Evolutionary conservation across 2,329 filamentous ascomycete genomes (phyloP).

Genomic region (Teratosphaeria pseudoeucalypti): DNA sequence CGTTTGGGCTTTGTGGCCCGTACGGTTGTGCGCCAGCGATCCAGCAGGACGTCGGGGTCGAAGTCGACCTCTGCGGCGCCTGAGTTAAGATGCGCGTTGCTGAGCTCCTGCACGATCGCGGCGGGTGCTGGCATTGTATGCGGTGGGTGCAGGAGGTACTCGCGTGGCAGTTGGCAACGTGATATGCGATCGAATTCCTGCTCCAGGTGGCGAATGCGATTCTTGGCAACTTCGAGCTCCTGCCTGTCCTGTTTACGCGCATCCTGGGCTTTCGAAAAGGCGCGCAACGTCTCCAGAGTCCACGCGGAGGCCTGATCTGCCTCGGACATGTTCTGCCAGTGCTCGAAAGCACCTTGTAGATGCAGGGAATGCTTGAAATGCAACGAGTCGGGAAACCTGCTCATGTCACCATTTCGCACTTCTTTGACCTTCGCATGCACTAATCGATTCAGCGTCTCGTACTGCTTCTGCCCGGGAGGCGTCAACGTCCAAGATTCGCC

Average conservation of each 20-base stretch:
- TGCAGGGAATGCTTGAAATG: slow-evolving; percentile 65
- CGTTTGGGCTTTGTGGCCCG: slow-evolving; percentile 12
- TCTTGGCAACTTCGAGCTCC: slow-evolving; percentile 30
- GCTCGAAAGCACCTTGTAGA: slow-evolving; percentile 62
- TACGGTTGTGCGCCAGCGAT: slow-evolving; percentile 19
- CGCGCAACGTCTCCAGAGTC: slow-evolving; percentile 37
- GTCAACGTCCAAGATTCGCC: slow-evolving; percentile 71
- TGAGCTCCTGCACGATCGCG: slow-evolving; percentile 28
- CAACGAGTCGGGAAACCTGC: slow-evolving; percentile 41
- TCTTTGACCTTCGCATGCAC: slow-evolving; percentile 23
- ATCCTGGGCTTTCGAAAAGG: slow-evolving; percentile 33
- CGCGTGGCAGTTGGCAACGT: slow-evolving; percentile 24
- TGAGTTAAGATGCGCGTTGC: slow-evolving; percentile 5
- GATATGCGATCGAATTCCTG: slow-evolving; percentile 25
- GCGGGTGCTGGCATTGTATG: slow-evolving; percentile 28
- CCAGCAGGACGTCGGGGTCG: slow-evolving; percentile 19
- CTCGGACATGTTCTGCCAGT: slow-evolving; percentile 61
- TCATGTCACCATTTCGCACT: slow-evolving; percentile 14
- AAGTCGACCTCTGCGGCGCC: slow-evolving; percentile 13
- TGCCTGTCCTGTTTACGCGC: slow-evolving; percentile 26
- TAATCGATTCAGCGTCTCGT: slow-evolving; percentile 48
- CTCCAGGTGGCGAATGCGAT: slow-evolving; percentile 33
- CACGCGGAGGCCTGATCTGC: slow-evolving; percentile 33
- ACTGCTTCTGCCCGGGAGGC: slow-evolving; percentile 63
- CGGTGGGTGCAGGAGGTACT: slow-evolving; percentile 22